These are phyloP conservation scores for Chlorella sp. DNA, from an alignment of 139 green algal species.

Conservation along the genomic window DNA sequence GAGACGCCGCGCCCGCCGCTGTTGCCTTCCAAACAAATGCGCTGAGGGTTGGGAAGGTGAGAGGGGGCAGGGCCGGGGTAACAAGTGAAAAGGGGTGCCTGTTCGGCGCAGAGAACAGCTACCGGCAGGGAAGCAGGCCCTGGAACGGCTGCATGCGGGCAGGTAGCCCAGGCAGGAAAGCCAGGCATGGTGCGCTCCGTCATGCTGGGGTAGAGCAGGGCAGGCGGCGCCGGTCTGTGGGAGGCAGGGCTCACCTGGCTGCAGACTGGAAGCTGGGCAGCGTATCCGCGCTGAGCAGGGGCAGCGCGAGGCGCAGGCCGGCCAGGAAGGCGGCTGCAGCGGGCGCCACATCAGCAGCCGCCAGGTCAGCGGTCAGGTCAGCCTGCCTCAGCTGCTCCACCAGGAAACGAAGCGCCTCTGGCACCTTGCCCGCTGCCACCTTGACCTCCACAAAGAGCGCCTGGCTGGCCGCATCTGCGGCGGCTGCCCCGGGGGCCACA, in stretches of 20 bases:
- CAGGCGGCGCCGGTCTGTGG: too few relatives aligned
- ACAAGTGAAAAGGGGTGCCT: too few relatives aligned
- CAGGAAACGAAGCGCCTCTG: constrained; percentile 18
- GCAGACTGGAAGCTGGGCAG: constrained; percentile 27
- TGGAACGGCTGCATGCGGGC: too few relatives aligned
- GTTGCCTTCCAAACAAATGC: constrained; percentile 24
- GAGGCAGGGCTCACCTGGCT: background rate
- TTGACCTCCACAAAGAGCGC: background rate
- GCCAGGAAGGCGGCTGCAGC: constrained; percentile 2
- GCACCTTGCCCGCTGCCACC: background rate
- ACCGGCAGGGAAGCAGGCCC: too few relatives aligned
- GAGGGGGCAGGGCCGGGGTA: too few relatives aligned
- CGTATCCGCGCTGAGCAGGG: background rate
- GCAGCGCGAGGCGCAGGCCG: background rate
- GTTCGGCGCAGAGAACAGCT: too few relatives aligned
- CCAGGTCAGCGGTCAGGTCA: background rate
- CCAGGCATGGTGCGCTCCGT: too few relatives aligned
- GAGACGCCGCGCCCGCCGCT: background rate
- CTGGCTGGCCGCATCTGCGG: background rate
- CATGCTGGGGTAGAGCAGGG: too few relatives aligned
- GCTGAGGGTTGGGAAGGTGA: background rate
- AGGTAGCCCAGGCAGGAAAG: too few relatives aligned
- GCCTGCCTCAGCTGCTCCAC: background rate
- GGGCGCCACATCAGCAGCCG: background rate
- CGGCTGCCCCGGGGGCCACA: background rate